phyloP scores from a whole-genome alignment of 1,284 basidiomycete genomes.

The Ustilago shanxiensis region DNA sequence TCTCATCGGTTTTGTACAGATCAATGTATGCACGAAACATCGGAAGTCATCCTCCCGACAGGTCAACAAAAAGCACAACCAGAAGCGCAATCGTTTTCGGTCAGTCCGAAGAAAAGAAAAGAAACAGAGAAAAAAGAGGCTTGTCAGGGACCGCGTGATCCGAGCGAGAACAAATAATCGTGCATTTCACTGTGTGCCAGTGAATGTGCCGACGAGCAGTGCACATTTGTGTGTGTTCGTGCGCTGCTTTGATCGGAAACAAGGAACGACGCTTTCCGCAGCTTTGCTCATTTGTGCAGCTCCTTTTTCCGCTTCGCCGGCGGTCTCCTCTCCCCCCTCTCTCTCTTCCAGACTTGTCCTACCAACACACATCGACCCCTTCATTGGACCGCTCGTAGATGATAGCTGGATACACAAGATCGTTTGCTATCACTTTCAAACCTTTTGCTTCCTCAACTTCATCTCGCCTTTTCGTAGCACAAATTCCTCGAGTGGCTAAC shows the following conservation, averaged over 20 bases:
- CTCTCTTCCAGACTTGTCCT: background rate
- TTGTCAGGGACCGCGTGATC: constrained; percentile 9
- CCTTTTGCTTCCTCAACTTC: background rate
- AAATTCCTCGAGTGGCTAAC: constrained; percentile 1
- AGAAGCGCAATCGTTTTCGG: constrained; percentile 10
- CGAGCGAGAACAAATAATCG: constrained; percentile 6
- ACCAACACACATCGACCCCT: background rate
- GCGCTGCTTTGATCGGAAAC: background rate
- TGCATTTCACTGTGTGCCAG: background rate
- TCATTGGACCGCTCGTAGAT: constrained; percentile 15
- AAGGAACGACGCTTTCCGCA: constrained; percentile 6
- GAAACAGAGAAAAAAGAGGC: background rate
- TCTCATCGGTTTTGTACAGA: too few relatives aligned
- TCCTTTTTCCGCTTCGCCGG: background rate
- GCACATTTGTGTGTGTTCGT: too few relatives aligned
- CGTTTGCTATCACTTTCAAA: constrained; percentile 7
- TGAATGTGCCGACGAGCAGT: constrained; percentile 5
- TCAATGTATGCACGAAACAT: too few relatives aligned
- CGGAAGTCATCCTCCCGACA: too few relatives aligned
- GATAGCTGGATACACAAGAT: constrained; percentile 19
- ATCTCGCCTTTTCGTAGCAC: background rate
- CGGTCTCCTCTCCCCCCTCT: background rate
- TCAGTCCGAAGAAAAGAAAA: constrained; percentile 24
- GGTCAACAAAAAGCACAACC: too few relatives aligned
- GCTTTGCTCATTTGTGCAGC: background rate